These are phyloP conservation scores for Litchi chinensis DNA, from an alignment of 345 rosid genomes.

Conservation along the genomic window DNA sequence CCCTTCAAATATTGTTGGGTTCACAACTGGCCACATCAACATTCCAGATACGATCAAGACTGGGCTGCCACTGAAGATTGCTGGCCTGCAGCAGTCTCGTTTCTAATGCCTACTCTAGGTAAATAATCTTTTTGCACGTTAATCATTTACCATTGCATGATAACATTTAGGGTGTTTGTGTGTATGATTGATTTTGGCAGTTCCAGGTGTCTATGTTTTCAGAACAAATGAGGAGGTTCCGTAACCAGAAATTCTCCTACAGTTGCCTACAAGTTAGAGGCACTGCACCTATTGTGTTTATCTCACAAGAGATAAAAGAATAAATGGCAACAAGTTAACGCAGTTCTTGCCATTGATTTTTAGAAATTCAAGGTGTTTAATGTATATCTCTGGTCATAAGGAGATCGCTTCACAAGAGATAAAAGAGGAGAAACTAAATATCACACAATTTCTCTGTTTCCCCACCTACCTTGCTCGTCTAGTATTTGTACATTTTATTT, in stretches of 20 bases:
- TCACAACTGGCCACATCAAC: conserved; percentile 82
- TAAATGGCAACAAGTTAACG: too few species aligned
- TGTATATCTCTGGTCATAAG: not conserved
- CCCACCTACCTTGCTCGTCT: not conserved
- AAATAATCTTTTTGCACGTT: not conserved
- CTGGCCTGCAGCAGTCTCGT: conserved; percentile 48
- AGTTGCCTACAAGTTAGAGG: too few species aligned
- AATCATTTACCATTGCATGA: not conserved
- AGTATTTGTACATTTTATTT: not conserved
- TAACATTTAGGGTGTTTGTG: not conserved
- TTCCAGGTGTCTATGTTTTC: conserved; percentile 77
- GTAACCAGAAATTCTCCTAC: conserved; percentile 15
- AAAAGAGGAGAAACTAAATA: not conserved
- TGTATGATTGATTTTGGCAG: not conserved
- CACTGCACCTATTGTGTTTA: too few species aligned
- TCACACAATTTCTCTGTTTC: not conserved
- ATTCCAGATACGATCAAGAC: conserved; percentile 72
- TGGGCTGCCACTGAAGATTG: conserved; percentile 75
- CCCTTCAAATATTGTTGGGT: conserved; percentile 83
- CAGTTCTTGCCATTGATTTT: not conserved
- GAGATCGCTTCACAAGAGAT: not conserved
- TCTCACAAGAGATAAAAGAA: too few species aligned
- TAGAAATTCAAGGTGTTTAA: not conserved
- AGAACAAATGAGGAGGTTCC: conserved; percentile 43
- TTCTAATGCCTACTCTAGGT: conserved; percentile 92